These are phyloP conservation scores for Castanea sativa DNA, from an alignment of 306 rosid species.

Conservation along the genomic window DNA sequence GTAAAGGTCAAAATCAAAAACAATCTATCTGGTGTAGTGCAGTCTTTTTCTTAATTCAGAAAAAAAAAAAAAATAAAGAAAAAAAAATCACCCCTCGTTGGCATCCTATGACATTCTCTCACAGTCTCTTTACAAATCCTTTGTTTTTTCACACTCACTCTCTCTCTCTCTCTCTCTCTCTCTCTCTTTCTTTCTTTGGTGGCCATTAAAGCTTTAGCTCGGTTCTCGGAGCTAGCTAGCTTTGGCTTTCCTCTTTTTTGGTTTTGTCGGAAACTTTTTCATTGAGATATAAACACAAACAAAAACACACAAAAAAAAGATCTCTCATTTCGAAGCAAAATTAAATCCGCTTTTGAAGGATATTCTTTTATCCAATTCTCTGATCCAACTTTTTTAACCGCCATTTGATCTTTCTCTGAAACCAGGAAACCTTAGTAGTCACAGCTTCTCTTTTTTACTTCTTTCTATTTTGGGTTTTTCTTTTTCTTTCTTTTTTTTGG, in stretches of 20 bases:
- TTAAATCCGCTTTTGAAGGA: slow-evolving; percentile 19
- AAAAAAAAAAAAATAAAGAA: too few species aligned
- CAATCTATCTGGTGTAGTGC: too few species aligned
- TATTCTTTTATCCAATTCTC: slow-evolving; percentile 1
- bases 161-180: neutral
- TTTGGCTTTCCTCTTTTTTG: slow-evolving; percentile 18
- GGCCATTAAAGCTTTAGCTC: slow-evolving; percentile 30
- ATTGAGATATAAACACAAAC: slow-evolving; percentile 19
- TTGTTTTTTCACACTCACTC: neutral
- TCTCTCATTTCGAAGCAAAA: slow-evolving; percentile 18
- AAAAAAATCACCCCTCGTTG: neutral
- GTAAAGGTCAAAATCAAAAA: too few species aligned
- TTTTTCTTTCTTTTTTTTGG: neutral
- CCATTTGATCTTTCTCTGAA: slow-evolving; percentile 21
- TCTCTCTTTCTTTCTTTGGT: slow-evolving; percentile 18
- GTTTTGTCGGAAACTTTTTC: slow-evolving; percentile 30
- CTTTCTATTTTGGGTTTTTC: too few species aligned
- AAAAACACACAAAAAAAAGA: neutral
- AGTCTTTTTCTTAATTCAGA: too few species aligned
- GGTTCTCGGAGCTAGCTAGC: slow-evolving; percentile 23
- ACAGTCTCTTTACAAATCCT: neutral
- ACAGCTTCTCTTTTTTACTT: slow-evolving; percentile 7
- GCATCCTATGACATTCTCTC: slow-evolving; percentile 1
- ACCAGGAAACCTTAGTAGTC: neutral
- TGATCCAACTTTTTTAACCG: slow-evolving; percentile 36